Base-by-base conservation (phyloP, 106 monocot genomes). In the Platanthera guangdongensis region DNA sequence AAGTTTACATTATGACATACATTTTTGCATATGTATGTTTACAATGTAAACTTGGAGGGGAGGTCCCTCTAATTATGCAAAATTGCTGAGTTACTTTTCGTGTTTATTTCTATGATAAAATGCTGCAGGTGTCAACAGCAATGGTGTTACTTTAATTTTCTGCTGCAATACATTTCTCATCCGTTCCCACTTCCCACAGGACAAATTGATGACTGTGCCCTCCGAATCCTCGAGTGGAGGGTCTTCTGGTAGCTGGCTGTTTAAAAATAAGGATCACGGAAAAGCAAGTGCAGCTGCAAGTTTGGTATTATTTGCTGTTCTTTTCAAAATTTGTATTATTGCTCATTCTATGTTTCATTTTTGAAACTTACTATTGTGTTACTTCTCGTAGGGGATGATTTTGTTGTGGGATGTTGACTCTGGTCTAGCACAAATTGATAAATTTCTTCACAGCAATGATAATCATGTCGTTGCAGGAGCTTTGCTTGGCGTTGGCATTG, bases 181-280 rank as follows among this genome's bases (percentile, higher is more conserved):
- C 59, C 78, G 13, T 73, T 67, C 62, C 39, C 71, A 25, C 82
- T 73, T 67, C 68, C 39, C 71, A 25, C 82, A 99, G 97, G 97
- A 99, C 83, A 99, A 99, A 76, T 85, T 99, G 73, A 94, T 99
- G 97, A 99, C 88, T 22, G 80, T 80, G 22, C 72, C 81, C 32
- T 87, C 89, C 32, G 97, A 99, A 59, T 87, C 93, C 68, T 90
- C 94, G 12, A 87, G 87, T 83, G 86, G 90, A 72, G 82, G 82
- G 54, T 81, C 95, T 52, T 78, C 89, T 14, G 85, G 87, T 46
- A 79, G 74, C 67, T 99, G 97, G 97, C 54, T 99, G 19, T 99
- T 94, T 75, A 99, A 92, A 77, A 99, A 99, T 70, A 99, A 99
- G 85, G 97, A 99, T 72, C 94, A 99, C 81, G 97, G 97, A 53